These are phyloP conservation scores for Lachnellula hyalina DNA, from an alignment of 2,329 filamentous ascomycete genomes.

Conservation along the genomic window DNA sequence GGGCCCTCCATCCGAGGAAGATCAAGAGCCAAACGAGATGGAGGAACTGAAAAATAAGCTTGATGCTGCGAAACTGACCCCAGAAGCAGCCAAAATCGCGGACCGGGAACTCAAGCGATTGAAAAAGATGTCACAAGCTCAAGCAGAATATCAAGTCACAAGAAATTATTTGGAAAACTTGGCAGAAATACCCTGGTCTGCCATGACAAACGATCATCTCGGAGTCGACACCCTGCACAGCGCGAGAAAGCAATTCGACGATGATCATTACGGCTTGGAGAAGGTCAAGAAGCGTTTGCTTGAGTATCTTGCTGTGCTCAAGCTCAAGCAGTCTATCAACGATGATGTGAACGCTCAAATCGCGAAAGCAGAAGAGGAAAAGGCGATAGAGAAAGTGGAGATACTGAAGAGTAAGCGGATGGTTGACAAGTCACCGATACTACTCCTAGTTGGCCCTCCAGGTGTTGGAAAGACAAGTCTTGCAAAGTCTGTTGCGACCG, in stretches of 20 bases:
- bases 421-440: slow-evolving; percentile 92
- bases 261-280: slow-evolving; percentile 93
- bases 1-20: slow-evolving; percentile 44
- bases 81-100: slow-evolving; percentile 85
- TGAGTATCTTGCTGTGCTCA: slow-evolving; percentile 93
- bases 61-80: slow-evolving; percentile 71
- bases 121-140: slow-evolving; percentile 92
- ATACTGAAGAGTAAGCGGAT: slow-evolving; percentile 76
- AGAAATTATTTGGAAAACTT: slow-evolving; percentile 92
- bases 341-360: slow-evolving; percentile 77
- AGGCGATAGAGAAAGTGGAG: slow-evolving; percentile 55
- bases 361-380: slow-evolving; percentile 56
- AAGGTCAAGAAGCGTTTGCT: slow-evolving; percentile 95
- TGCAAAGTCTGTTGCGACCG: slow-evolving; percentile 86
- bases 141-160: slow-evolving; percentile 92
- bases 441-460: slow-evolving; percentile 87
- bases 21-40: slow-evolving; percentile 82
- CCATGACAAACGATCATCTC: slow-evolving; percentile 77
- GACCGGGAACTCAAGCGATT: slow-evolving; percentile 82
- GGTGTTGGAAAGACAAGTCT: slow-evolving; percentile 95
- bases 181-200: slow-evolving; percentile 88
- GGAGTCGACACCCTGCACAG: slow-evolving; percentile 71
- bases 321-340: slow-evolving; percentile 89
- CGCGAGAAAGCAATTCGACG: slow-evolving; percentile 85
- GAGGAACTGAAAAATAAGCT: slow-evolving; percentile 88